These are phyloP conservation scores for Linum tenue DNA, from an alignment of 345 rosid species.

Conservation along the genomic window DNA sequence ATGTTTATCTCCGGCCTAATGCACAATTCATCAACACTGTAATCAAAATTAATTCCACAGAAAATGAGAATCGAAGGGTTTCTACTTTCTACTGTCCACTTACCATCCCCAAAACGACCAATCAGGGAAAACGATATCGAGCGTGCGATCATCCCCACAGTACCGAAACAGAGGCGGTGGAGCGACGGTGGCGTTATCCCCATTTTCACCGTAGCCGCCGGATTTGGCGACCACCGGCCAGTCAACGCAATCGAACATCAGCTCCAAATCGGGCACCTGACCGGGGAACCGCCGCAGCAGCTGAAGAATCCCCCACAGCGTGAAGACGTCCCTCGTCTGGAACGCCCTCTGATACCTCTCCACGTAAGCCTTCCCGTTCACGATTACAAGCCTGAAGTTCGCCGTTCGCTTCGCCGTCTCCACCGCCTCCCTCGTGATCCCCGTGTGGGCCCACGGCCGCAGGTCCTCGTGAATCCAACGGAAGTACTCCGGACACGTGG, in stretches of 20 bases:
- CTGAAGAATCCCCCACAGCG: conserved; percentile 26
- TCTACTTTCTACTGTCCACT: neutral
- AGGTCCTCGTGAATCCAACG: conserved; percentile 26
- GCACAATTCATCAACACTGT: neutral
- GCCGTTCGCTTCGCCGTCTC: conserved; percentile 16
- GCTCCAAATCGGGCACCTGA: conserved; percentile 22
- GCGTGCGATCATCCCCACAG: conserved; percentile 16
- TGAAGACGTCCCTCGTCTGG: conserved; percentile 20
- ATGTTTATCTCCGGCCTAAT: conserved; percentile 67
- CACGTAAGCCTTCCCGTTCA: conserved; percentile 18
- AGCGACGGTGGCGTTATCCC: neutral
- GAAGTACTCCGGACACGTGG: conserved; percentile 20
- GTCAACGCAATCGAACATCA: conserved; percentile 28
- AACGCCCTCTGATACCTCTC: conserved; percentile 14
- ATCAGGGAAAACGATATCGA: conserved; percentile 23
- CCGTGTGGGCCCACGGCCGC: conserved; percentile 21
- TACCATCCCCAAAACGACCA: conserved; percentile 34
- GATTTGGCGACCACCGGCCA: conserved; percentile 17
- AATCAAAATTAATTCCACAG: neutral
- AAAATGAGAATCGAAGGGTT: neutral
- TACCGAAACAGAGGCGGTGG: conserved; percentile 28
- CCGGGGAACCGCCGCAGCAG: conserved; percentile 23
- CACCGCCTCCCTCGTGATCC: conserved; percentile 19
- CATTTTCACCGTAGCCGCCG: neutral
- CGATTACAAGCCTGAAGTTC: conserved; percentile 17